Conservation (phyloP, 495 filamentous ascomycete species). For the Tuber magnatum region DNA sequence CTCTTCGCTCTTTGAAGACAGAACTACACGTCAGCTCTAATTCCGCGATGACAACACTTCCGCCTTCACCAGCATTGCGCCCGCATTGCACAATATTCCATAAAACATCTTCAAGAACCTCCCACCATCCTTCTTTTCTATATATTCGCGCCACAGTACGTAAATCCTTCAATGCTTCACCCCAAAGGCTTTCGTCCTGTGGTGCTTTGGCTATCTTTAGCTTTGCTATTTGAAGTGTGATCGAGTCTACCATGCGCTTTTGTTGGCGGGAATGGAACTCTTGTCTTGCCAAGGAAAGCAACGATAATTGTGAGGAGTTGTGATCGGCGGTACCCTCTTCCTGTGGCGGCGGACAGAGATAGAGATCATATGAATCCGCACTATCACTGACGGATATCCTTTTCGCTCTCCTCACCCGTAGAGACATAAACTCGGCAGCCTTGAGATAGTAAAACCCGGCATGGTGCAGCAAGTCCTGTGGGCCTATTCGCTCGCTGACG, state of each 20-base stretch:
- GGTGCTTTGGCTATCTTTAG: slow-evolving; percentile 27
- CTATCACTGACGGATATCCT: slow-evolving; percentile 71
- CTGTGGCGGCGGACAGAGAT: slow-evolving; percentile 71
- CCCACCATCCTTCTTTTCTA: slow-evolving; percentile 71
- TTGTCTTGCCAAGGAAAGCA: slow-evolving; percentile 25
- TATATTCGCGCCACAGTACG: slow-evolving; percentile 52
- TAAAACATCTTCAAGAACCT: slow-evolving; percentile 62
- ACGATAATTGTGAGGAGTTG: slow-evolving; percentile 8
- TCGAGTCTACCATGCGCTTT: slow-evolving; percentile 29
- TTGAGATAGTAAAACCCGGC: slow-evolving; percentile 76
- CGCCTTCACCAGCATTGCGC: slow-evolving; percentile 53
- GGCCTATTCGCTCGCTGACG: slow-evolving; percentile 57
- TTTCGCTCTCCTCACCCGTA: slow-evolving; percentile 55
- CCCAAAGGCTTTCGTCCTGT: slow-evolving; percentile 47
- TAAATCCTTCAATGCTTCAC: slow-evolving; percentile 59
- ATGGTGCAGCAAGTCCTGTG: slow-evolving; percentile 79
- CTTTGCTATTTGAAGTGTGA: slow-evolving; percentile 28
- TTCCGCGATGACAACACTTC: slow-evolving; percentile 64
- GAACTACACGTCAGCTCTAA: slow-evolving; percentile 66
- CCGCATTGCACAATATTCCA: slow-evolving; percentile 72
- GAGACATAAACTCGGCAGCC: slow-evolving; percentile 58
- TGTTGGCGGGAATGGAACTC: slow-evolving; percentile 34
- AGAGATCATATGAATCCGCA: slow-evolving; percentile 71
- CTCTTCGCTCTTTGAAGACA: slow-evolving; percentile 56
- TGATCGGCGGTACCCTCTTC: slow-evolving; percentile 48